Evolutionary conservation across 2,329 filamentous ascomycete species (phyloP), one percentile per base, ranked within the genome.

Genomic region (Nothomitra cinnamomea): DNA sequence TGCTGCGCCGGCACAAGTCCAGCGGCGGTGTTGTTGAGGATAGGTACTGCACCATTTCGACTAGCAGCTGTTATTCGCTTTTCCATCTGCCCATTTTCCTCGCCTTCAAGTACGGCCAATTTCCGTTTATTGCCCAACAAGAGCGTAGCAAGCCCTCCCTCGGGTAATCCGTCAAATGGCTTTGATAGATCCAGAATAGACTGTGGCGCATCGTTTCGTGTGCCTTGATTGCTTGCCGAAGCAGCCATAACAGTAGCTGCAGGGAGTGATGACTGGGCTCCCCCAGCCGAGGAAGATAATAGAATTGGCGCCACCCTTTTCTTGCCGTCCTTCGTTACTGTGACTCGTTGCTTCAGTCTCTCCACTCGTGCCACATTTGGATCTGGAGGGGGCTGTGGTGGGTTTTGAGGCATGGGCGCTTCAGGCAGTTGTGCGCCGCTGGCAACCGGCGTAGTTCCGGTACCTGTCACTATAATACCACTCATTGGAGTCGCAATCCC

Each of bases 291-390:
- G 0, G 90, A 94, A 2, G 72, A 74, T 5, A 98, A 87, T 12
- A 98, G 74, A 58, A 98, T 73, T 1, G 92, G 92, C 2, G 88
- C 86, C 54, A 98, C 90, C 53, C 92, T 79, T 70, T 98, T 98
- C 70, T 92, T 96, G 28, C 92, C 92, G 59, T 98, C 90, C 65
- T 95, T 96, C 0, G 87, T 94, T 56, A 95, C 83, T 0, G 90
- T 95, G 2, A 96, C 89, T 52, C 92, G 79, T 57, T 90, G 87
- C 67, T 96, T 96, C 58, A 96, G 69, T 57, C 78, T 77, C 59
- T 84, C 80, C 2, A 84, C 65, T 59, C 79, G 79, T 15, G 71
- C 74, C 55, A 72, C 70, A 58, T 76, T 77, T 10, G 75, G 72
- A 59, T 83, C 79, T 63, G 51, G 66, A 55, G n/a, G 63, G 61